These are phyloP conservation scores for Coprinopsis sp. DNA, from an alignment of 768 basidiomycete genomes.

Conservation along the genomic window DNA sequence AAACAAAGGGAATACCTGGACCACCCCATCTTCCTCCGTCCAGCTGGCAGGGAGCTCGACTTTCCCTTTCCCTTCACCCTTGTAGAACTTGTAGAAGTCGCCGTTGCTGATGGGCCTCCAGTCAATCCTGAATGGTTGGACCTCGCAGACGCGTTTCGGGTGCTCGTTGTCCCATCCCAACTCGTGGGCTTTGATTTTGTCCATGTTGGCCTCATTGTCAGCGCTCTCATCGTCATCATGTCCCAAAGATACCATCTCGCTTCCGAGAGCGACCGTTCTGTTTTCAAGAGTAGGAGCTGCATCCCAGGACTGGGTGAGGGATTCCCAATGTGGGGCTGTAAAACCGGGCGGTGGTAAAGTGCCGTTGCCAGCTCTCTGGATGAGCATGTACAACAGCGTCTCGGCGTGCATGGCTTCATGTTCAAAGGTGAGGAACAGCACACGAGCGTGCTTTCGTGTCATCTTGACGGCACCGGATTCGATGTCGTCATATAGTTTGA, in stretches of 20 bases:
- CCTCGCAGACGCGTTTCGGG: slow-evolving; percentile 55
- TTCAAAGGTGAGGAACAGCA: slow-evolving; percentile 87
- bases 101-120: slow-evolving; percentile 87
- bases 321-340: slow-evolving; percentile 64
- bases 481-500: slow-evolving; percentile 69
- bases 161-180: slow-evolving; percentile 97
- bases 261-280: slow-evolving; percentile 52
- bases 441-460: slow-evolving; percentile 66
- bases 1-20: slow-evolving; percentile 33
- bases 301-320: slow-evolving; percentile 46
- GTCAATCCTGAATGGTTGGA: slow-evolving; percentile 70
- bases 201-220: slow-evolving; percentile 45
- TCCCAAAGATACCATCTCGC: slow-evolving; percentile 60
- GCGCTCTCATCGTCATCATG: slow-evolving; percentile 79
- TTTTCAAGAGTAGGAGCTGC: slow-evolving; percentile 37
- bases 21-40: slow-evolving; percentile 49
- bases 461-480: slow-evolving; percentile 44
- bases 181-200: slow-evolving; percentile 48
- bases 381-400: slow-evolving; percentile 92
- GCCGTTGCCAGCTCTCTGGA: slow-evolving; percentile 74
- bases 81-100: slow-evolving; percentile 72
- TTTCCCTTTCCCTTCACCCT: slow-evolving; percentile 36
- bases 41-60: slow-evolving; percentile 68
- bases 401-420: slow-evolving; percentile 90
- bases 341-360: slow-evolving; percentile 79